Evolutionary conservation across 371 early-diverging fungal genomes (phyloP), one percentile per base, ranked within the genome.

Genomic region (Mortierella sp.): DNA sequence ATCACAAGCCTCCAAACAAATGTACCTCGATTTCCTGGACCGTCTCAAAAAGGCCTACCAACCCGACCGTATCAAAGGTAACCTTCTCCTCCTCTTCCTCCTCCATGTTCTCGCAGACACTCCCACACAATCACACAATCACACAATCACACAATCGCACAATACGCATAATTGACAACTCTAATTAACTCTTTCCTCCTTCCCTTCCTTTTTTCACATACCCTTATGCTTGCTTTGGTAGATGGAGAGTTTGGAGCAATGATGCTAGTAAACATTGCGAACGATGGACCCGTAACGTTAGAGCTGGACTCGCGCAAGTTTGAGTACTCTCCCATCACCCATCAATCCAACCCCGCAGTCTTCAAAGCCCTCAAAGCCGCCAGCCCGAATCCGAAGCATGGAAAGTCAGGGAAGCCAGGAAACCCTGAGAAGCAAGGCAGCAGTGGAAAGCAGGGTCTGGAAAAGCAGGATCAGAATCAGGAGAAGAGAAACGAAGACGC

Each of bases 261-360:
- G 97, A 97, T 97, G 97, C 75, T 91, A 71, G 97, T 98, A 21
- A 91, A 91, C 54, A 91, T 98, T 83, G 90, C 91, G 16, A 98
- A 98, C 87, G 98, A 96, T 72, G 95, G 96, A 16, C 96, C 96
- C n/a, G 96, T 96, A 41, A 96, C 96, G 0, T 79, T 96, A 44
- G 89, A 93, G 77, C 76, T 96, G 54, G 96, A 96, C 80, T 96
- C 96, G 18, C 54, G 84, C 8, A 83, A 83, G 56, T 83, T 83
- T 58, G 84, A 83, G 32, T 83, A 83, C 49, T 16, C 74, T 7
- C 84, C 84, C 54, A 70, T 77, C 32, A 70, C 73, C 18, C 51
- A 68, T 43, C 60, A 81, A 51, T 72, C 49, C 41, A 54, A 63
- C 1, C 73, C 81, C 2, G 60, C 75, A 27, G 58, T 80, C 8